A percentile compares a stretch with the other conserved stretches of the same genome.
Evolutionary conservation across 805 yeast genomes (phyloP).

Genomic region (Wilhelminamyces savonicus): DNA sequence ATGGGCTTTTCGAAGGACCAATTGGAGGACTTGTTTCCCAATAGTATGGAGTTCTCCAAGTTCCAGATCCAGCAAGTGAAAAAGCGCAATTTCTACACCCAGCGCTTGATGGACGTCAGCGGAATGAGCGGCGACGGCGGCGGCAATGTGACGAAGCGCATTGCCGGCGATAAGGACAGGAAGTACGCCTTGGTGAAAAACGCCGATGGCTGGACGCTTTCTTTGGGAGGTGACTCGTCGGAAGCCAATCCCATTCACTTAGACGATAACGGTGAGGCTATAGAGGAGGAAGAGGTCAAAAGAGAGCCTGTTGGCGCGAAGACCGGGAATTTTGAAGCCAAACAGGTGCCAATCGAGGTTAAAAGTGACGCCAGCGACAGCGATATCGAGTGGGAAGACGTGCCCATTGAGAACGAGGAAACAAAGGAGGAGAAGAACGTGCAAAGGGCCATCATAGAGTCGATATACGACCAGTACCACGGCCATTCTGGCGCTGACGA

Average conservation of each 20-base stretch:
- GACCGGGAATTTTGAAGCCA: background rate
- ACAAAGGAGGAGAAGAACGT: constrained; percentile 18
- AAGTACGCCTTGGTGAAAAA: constrained; percentile 71
- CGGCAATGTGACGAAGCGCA: constrained; percentile 43
- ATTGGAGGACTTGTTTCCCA: constrained; percentile 71
- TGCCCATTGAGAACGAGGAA: constrained; percentile 9
- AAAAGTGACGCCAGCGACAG: constrained; percentile 5
- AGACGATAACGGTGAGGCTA: constrained; percentile 36
- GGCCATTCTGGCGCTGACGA: constrained; percentile 15
- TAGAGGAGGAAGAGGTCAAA: background rate
- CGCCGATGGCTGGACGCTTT: constrained; percentile 79
- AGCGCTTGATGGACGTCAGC: constrained; percentile 71
- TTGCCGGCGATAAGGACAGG: constrained; percentile 78
- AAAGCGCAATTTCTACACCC: constrained; percentile 86
- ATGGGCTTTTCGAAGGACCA: constrained; percentile 96
- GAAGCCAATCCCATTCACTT: constrained; percentile 43
- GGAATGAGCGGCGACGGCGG: constrained; percentile 62
- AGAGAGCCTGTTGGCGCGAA: background rate
- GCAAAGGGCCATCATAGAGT: constrained; percentile 27
- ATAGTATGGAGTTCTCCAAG: constrained; percentile 82
- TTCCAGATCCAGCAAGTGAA: constrained; percentile 93
- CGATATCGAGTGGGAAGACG: constrained; percentile 19
- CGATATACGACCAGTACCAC: constrained; percentile 26
- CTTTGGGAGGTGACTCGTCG: constrained; percentile 39
- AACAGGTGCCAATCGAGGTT: background rate